Base-by-base conservation (phyloP, 768 basidiomycete species). In the Macrolepiota fuliginosa region DNA sequence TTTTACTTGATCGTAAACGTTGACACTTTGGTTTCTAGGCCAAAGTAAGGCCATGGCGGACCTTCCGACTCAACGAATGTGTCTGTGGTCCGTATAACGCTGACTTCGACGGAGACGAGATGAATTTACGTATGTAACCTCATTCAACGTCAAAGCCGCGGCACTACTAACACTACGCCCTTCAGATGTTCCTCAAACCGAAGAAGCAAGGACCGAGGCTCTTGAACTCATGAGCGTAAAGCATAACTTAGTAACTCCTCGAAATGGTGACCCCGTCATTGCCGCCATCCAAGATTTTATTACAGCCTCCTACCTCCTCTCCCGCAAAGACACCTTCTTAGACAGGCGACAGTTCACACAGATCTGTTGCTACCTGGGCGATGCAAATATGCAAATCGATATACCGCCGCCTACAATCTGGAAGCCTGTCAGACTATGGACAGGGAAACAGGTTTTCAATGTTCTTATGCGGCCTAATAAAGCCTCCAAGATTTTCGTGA, bases 231-330 rank as follows among this genome's bases (percentile, higher is more conserved):
- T 99, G 97, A 93, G 85, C 69, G 91, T 97, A 63, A 96, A 97
- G 72, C 86, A 94, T 71, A 98, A 98, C 72, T 84, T 99, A 47
- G 97, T 99, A 61, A 98, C 97, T 0, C 97, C 97, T 13, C 87
- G 97, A 56, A 98, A 98, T 67, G 97, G 97, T 65, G 96, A 98
- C 73, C 97, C 97, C 25, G 96, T 99, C 77, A 98, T 99, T 67
- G 95, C 97, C 25, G 97, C 97, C 65, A 99, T 97, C 65, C 97
- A 99, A 73, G 97, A 99, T 74, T 99, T 99, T 79, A 98, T 99
- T 78, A 98, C 97, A 3, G 97, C 96, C 15, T 95, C 97, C 19
- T 99, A 89, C 79, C 86, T 99, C 42, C 86, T 99, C 67, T 96
- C 96, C 7, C 89, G 88, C 39, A 90, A 91, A 69, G 97, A 99